phyloP scores from a whole-genome alignment of 208 protist genomes.

The Acanthamoeba divionensis region DNA sequence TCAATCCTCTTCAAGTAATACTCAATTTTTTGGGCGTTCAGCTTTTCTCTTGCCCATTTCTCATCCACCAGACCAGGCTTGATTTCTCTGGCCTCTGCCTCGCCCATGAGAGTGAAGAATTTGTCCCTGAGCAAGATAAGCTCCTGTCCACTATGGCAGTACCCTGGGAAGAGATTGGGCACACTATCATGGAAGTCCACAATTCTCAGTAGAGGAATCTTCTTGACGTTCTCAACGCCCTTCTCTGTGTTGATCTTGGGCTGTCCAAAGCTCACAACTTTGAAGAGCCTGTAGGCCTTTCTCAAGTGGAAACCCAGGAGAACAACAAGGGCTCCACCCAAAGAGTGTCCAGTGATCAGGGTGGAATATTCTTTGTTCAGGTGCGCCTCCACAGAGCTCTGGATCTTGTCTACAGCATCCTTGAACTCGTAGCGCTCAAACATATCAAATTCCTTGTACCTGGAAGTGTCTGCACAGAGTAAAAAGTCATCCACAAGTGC shows the following conservation, averaged over 20 bases:
- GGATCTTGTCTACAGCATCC: not conserved
- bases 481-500: too few relatives aligned
- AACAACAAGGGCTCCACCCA: not conserved
- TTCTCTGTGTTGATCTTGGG: not conserved
- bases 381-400: not conserved
- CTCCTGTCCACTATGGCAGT: not conserved
- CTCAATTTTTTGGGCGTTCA: not conserved
- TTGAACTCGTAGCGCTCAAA: not conserved
- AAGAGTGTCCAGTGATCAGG: not conserved
- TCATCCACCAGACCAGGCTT: not conserved
- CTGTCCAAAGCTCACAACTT: not conserved
- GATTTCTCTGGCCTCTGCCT: not conserved
- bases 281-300: not conserved
- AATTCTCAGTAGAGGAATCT: not conserved
- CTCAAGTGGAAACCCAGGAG: not conserved
- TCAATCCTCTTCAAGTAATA: not conserved
- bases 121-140: not conserved
- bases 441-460: not conserved
- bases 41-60: not conserved
- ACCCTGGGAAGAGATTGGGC: not conserved
- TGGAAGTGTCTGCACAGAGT: too few relatives aligned
- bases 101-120: not conserved
- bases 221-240: not conserved
- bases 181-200: not conserved
- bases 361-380: not conserved